Evolutionary conservation across 179 eudicot genomes (phyloP).

Genomic region (Amaranthus tricolor): DNA sequence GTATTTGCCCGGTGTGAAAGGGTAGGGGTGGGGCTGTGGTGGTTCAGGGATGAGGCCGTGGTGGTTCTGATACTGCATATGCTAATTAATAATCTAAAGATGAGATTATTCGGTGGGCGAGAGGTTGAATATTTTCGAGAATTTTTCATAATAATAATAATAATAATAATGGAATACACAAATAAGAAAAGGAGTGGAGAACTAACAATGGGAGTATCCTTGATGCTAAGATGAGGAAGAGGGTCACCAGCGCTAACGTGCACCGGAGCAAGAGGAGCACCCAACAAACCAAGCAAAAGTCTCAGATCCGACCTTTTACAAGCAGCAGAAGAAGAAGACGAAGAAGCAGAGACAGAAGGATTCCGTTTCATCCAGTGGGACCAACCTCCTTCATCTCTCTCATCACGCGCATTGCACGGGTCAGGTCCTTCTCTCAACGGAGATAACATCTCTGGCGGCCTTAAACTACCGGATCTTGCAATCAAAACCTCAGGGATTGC

Average conservation of each 20-base stretch:
- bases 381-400: slow-evolving; percentile 52
- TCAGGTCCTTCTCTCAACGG: slow-evolving; percentile 92
- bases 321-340: slow-evolving; percentile 39
- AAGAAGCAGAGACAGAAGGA: slow-evolving; percentile 29
- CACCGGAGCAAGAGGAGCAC: slow-evolving; percentile 92
- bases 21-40: no score
- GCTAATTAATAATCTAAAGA: no score
- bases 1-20: no score
- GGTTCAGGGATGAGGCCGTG: no score
- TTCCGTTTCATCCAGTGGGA: slow-evolving; percentile 71
- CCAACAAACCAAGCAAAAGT: slow-evolving; percentile 73
- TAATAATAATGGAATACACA: not conserved
- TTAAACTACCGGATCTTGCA: slow-evolving; percentile 63
- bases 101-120: no score
- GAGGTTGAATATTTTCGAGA: no score
- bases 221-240: slow-evolving; percentile 80
- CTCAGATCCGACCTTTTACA: slow-evolving; percentile 80
- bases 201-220: slow-evolving; percentile 94
- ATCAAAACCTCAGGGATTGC: slow-evolving; percentile 42
- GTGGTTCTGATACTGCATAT: no score
- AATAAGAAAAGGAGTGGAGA: not conserved
- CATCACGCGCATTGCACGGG: slow-evolving; percentile 48
- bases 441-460: slow-evolving; percentile 58
- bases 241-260: slow-evolving; percentile 73
- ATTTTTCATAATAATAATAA: no score